A percentile compares a stretch with the other conserved stretches of the same genome.
These are phyloP conservation scores for Tetratostichococcus sp. DNA, from an alignment of 139 green algal genomes.

Conservation along the genomic window DNA sequence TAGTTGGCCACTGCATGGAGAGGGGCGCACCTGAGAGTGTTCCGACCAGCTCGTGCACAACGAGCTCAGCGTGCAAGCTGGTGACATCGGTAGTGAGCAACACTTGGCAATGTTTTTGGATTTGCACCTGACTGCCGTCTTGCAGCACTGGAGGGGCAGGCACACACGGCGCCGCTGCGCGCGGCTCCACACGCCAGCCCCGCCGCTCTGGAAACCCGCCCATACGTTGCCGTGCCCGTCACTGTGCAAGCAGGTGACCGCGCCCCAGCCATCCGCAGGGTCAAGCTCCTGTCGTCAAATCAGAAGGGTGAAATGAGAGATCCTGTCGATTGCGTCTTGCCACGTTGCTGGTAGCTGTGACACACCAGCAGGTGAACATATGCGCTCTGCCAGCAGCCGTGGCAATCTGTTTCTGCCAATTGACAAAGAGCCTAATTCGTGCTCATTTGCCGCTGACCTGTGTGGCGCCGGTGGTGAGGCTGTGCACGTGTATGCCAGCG, in stretches of 20 bases:
- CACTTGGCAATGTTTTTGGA: no score
- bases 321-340: no score
- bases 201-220: constrained; percentile 35
- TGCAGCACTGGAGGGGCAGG: constrained; percentile 5
- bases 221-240: constrained; percentile 34
- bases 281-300: constrained; percentile 16
- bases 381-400: no score
- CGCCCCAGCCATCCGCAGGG: not conserved
- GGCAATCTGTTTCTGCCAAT: no score
- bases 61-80: not conserved
- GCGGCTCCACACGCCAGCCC: constrained; percentile 29
- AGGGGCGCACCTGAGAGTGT: no score
- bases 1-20: no score
- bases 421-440: no score
- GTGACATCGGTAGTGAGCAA: not conserved
- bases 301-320: no score
- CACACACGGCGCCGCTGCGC: constrained; percentile 1
- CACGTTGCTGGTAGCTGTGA: no score
- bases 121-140: constrained; percentile 19
- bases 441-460: not conserved
- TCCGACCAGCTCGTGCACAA: not conserved
- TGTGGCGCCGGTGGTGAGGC: not conserved
- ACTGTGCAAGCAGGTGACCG: constrained; percentile 29
- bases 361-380: no score
- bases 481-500: constrained; percentile 9